phyloP scores from a whole-genome alignment of 140 eudicot genomes.

The Anethum foeniculum region DNA sequence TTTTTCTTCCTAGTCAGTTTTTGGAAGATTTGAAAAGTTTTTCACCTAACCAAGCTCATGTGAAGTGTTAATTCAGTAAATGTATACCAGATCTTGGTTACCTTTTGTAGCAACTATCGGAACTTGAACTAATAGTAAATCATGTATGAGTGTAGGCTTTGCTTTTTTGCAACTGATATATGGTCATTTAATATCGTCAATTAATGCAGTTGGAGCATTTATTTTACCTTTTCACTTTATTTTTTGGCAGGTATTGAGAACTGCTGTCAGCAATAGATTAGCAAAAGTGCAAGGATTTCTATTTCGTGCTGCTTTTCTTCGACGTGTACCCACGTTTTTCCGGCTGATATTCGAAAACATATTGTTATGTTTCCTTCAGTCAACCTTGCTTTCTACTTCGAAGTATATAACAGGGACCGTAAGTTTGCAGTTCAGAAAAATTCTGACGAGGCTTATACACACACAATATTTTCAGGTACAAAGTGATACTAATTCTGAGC shows the following conservation, averaged over 20 bases:
- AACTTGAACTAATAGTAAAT: background rate
- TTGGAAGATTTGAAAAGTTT: background rate
- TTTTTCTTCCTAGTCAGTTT: background rate
- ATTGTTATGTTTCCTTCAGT: conserved; percentile 72
- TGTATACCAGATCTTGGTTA: background rate
- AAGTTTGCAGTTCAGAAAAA: conserved; percentile 86
- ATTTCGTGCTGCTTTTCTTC: conserved; percentile 96
- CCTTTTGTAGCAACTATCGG: conserved; percentile 2
- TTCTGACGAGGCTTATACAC: conserved; percentile 88
- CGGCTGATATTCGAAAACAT: conserved; percentile 88
- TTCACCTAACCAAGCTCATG: background rate
- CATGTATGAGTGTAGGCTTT: conserved; percentile 7
- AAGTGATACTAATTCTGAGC: background rate
- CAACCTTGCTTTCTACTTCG: conserved; percentile 85
- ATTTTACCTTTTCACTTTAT: background rate
- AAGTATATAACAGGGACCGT: conserved; percentile 95
- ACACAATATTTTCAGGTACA: conserved; percentile 87
- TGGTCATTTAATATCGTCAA: background rate
- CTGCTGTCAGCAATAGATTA: conserved; percentile 95
- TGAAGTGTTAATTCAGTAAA: background rate
- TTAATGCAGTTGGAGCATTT: conserved; percentile 9
- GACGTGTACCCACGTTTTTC: conserved; percentile 86
- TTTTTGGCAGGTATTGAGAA: conserved; percentile 70
- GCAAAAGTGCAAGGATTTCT: conserved; percentile 98
- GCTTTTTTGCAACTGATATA: background rate